phyloP scores from a whole-genome alignment of 495 filamentous ascomycete species.

The Penicillium cataractarum region DNA sequence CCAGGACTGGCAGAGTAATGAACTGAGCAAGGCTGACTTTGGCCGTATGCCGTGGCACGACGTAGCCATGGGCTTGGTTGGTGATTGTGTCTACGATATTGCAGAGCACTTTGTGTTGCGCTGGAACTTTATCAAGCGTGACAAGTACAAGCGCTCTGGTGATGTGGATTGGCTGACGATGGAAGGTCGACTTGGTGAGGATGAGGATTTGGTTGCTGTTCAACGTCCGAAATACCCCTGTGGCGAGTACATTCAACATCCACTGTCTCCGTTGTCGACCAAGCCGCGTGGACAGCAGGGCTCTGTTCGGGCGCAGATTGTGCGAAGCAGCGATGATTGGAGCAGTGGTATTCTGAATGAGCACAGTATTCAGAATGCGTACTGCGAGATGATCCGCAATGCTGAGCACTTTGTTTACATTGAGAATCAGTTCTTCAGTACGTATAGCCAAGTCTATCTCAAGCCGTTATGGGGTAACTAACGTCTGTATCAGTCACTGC shows the following conservation, averaged over 20 bases:
- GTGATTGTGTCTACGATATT: slow-evolving; percentile 90
- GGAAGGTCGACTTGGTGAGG: slow-evolving; percentile 73
- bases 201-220: slow-evolving; percentile 85
- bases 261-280: slow-evolving; percentile 61
- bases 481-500: slow-evolving; percentile 67
- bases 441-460: slow-evolving; percentile 14
- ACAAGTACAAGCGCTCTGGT: slow-evolving; percentile 91
- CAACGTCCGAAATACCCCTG: slow-evolving; percentile 84
- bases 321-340: slow-evolving; percentile 90
- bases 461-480: slow-evolving; percentile 20
- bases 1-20: slow-evolving; percentile 87
- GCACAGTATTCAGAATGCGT: slow-evolving; percentile 91
- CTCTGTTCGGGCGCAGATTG: slow-evolving; percentile 77
- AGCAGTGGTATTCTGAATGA: slow-evolving; percentile 91
- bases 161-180: slow-evolving; percentile 82
- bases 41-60: slow-evolving; percentile 99
- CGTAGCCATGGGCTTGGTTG: slow-evolving; percentile 85
- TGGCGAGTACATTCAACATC: slow-evolving; percentile 84
- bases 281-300: slow-evolving; percentile 64
- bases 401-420: slow-evolving; percentile 95
- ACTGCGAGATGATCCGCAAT: slow-evolving; percentile 78
- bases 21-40: slow-evolving; percentile 88
- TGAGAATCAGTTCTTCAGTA: slow-evolving; percentile 95
- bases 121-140: slow-evolving; percentile 96
- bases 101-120: slow-evolving; percentile 94